Conservation (phyloP, 768 basidiomycete genomes). For the Mycena epipterygia region DNA sequence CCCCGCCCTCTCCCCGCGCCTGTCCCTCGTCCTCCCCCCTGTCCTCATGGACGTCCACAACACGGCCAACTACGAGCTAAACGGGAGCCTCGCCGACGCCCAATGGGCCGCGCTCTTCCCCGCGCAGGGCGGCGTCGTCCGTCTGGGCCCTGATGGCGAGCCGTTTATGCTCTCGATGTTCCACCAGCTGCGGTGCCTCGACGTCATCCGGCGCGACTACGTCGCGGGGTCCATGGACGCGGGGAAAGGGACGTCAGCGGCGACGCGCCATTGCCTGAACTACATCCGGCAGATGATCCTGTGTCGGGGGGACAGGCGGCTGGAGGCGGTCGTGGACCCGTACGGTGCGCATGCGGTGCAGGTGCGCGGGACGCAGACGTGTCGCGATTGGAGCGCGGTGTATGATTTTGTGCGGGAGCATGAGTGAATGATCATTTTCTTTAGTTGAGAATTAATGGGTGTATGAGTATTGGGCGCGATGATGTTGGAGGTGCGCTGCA, state of each 20-base stretch:
- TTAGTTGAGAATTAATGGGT: too few species aligned
- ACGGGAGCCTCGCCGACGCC: slow-evolving; percentile 20
- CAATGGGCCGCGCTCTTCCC: slow-evolving; percentile 42
- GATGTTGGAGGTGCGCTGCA: too few species aligned
- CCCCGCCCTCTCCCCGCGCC: too few species aligned
- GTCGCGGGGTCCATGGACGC: slow-evolving; percentile 1
- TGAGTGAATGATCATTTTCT: background rate
- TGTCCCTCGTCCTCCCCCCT: too few species aligned
- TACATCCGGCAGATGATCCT: slow-evolving; percentile 39
- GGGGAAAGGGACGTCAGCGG: background rate
- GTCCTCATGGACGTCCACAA: slow-evolving; percentile 39
- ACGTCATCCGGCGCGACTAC: slow-evolving; percentile 40
- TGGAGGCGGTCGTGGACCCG: slow-evolving; percentile 28
- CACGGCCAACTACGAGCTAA: slow-evolving; percentile 35
- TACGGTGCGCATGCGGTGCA: slow-evolving; percentile 14
- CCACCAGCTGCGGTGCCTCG: slow-evolving; percentile 53
- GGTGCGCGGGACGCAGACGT: slow-evolving; percentile 22
- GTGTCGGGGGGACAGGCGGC: slow-evolving; percentile 30
- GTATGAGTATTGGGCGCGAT: too few species aligned
- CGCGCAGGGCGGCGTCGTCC: slow-evolving; percentile 33
- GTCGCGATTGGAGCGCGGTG: slow-evolving; percentile 36
- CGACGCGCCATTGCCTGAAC: slow-evolving; percentile 37
- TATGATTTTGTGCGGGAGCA: slow-evolving; percentile 20
- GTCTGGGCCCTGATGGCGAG: slow-evolving; percentile 41
- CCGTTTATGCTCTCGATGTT: slow-evolving; percentile 50